These are phyloP conservation scores for Pecoramyces ruminantium DNA, from an alignment of 192 early-diverging fungal species.

Conservation along the genomic window DNA sequence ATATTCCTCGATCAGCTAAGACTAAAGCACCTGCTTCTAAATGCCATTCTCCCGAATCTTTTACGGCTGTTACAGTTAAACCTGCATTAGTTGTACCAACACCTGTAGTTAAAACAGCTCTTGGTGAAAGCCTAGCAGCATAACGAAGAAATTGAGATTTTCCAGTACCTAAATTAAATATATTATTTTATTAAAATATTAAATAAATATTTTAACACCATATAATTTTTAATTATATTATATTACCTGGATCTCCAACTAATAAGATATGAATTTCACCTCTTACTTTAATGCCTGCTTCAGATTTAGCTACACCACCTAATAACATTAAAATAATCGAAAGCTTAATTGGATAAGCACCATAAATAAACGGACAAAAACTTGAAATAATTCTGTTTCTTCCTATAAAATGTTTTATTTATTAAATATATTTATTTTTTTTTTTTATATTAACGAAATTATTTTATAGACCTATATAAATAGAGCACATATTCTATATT, in stretches of 20 bases:
- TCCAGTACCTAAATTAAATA: too few species aligned
- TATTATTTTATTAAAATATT: too few species aligned
- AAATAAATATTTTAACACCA: too few species aligned
- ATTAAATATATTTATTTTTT: too few species aligned
- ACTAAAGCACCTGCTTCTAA: constrained; percentile 68
- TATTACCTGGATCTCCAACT: constrained; percentile 56
- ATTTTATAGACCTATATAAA: too few species aligned
- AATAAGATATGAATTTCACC: constrained; percentile 58
- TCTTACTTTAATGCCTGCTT: constrained; percentile 42
- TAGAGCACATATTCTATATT: too few species aligned
- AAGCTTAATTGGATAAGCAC: constrained; percentile 49
- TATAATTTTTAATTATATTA: too few species aligned
- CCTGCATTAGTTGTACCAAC: constrained; percentile 59
- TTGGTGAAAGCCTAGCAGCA: constrained; percentile 39
- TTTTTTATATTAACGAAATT: too few species aligned
- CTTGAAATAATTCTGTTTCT: constrained; percentile 39
- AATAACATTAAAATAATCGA: constrained; percentile 53
- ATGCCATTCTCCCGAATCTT: constrained; percentile 59
- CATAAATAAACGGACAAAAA: constrained; percentile 54
- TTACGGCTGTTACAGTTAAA: constrained; percentile 54
- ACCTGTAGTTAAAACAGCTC: constrained; percentile 57
- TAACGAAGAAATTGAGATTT: constrained; percentile 69
- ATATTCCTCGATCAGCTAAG: constrained; percentile 56
- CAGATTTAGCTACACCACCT: constrained; percentile 41
- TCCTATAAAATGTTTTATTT: too few species aligned